Evolutionary conservation across 805 yeast species (phyloP).

Genomic region (Kodamaea restingae): DNA sequence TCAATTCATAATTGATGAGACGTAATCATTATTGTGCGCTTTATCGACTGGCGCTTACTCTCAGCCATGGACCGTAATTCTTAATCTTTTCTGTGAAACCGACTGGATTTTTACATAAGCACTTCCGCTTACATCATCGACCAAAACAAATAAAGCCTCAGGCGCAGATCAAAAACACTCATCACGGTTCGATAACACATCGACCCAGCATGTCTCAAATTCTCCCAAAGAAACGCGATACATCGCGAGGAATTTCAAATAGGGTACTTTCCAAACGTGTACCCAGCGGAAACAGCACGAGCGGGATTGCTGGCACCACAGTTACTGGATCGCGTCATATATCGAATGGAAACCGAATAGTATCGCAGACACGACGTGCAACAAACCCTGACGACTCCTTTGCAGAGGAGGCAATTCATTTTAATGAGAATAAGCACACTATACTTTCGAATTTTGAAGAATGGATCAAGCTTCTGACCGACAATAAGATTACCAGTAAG

Average conservation of each 20-base stretch:
- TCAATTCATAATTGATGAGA: too few relatives aligned
- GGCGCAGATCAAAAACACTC: background rate
- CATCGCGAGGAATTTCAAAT: slow-evolving; percentile 11
- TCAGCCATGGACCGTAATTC: too few relatives aligned
- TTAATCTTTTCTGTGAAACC: too few relatives aligned
- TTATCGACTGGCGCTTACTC: too few relatives aligned
- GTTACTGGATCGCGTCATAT: slow-evolving; percentile 2
- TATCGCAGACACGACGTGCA: slow-evolving; percentile 7
- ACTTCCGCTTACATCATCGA: too few relatives aligned
- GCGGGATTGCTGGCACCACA: slow-evolving; percentile 6
- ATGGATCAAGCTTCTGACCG: slow-evolving; percentile 46
- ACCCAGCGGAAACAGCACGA: slow-evolving; percentile 4
- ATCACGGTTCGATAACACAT: background rate
- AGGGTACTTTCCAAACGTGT: slow-evolving; percentile 10
- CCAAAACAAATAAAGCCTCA: background rate
- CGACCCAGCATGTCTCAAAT: slow-evolving; percentile 5
- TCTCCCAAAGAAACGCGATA: slow-evolving; percentile 14
- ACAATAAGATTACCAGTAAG: slow-evolving; percentile 66
- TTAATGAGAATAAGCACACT: slow-evolving; percentile 40
- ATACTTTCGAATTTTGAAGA: slow-evolving; percentile 44
- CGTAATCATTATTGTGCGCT: too few relatives aligned
- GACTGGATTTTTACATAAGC: too few relatives aligned
- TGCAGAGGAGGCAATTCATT: slow-evolving; percentile 34
- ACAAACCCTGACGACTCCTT: slow-evolving; percentile 13
- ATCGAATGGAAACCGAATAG: slow-evolving; percentile 3